These are phyloP conservation scores for Russula emetica DNA, from an alignment of 768 basidiomycete genomes.

Conservation along the genomic window DNA sequence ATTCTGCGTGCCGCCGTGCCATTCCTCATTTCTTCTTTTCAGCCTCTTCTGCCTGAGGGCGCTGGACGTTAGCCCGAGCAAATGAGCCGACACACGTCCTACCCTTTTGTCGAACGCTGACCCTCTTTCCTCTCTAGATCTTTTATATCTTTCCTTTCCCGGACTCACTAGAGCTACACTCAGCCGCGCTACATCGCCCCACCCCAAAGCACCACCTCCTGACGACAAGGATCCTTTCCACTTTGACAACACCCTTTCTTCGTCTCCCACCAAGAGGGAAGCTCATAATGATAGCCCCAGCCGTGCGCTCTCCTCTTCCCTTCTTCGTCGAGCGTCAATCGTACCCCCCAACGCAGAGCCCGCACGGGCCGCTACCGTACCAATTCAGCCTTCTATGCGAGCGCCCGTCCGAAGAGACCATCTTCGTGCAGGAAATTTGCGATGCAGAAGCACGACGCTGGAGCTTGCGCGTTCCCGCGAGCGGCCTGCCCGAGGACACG, in stretches of 20 bases:
- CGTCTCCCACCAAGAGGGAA: background rate
- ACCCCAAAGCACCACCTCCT: too few relatives aligned
- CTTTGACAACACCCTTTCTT: constrained; percentile 17
- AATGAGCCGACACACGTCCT: too few relatives aligned
- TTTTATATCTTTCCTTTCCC: too few relatives aligned
- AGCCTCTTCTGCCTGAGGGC: too few relatives aligned
- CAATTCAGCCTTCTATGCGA: constrained; percentile 23
- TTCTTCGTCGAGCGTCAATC: constrained; percentile 23
- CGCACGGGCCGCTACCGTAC: constrained; percentile 12
- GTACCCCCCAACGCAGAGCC: constrained; percentile 12
- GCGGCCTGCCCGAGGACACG: constrained; percentile 26
- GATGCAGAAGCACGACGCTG: constrained; percentile 25
- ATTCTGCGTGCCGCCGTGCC: too few relatives aligned
- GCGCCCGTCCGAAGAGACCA: constrained; percentile 14
- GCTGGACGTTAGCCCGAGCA: too few relatives aligned
- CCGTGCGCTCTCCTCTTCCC: constrained; percentile 2
- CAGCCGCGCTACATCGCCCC: too few relatives aligned
- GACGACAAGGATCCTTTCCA: constrained; percentile 26
- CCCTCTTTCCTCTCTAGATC: too few relatives aligned
- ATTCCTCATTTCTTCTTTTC: too few relatives aligned
- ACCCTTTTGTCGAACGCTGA: too few relatives aligned
- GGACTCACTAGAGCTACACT: too few relatives aligned
- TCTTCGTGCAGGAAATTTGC: constrained; percentile 26
- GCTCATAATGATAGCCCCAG: background rate
- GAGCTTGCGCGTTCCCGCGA: constrained; percentile 26